phyloP scores from a whole-genome alignment of 371 early-diverging fungal genomes.

The Rhizoclosmatium hyalinum region DNA sequence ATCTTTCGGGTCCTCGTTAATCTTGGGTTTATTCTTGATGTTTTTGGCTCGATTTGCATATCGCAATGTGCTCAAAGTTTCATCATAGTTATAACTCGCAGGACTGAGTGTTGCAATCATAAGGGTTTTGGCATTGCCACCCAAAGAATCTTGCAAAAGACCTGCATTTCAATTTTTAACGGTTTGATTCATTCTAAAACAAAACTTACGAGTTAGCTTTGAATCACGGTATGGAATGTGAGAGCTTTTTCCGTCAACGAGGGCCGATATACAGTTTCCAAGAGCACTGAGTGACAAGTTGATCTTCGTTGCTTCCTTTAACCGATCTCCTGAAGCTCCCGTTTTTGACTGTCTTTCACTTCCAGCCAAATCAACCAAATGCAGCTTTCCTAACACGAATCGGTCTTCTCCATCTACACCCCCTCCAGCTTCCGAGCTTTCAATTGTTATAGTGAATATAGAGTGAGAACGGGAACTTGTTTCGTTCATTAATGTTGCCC shows the following conservation, averaged over 20 bases:
- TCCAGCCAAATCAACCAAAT: constrained; percentile 79
- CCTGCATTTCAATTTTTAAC: constrained; percentile 31
- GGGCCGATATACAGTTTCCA: constrained; percentile 74
- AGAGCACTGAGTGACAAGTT: constrained; percentile 71
- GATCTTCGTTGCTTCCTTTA: constrained; percentile 77
- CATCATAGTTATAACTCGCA: constrained; percentile 64
- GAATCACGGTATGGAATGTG: constrained; percentile 76
- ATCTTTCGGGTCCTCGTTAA: constrained; percentile 74
- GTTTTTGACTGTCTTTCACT: constrained; percentile 73
- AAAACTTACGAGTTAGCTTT: constrained; percentile 63
- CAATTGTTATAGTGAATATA: constrained; percentile 70
- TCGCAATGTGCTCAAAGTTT: constrained; percentile 87
- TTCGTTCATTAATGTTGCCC: constrained; percentile 70
- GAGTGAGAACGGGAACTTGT: constrained; percentile 68
- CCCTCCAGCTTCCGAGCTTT: constrained; percentile 46
- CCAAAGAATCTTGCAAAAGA: constrained; percentile 71
- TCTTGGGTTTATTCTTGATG: constrained; percentile 90
- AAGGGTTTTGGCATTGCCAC: constrained; percentile 69
- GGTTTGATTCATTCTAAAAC: background rate
- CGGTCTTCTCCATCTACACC: constrained; percentile 48
- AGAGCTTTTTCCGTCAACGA: constrained; percentile 62
- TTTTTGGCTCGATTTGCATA: constrained; percentile 96
- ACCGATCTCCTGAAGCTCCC: constrained; percentile 66
- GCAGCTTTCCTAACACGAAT: constrained; percentile 63
- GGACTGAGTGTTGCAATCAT: constrained; percentile 71